phyloP scores from a whole-genome alignment of 495 filamentous ascomycete species.

The Penicillium cataractarum region DNA sequence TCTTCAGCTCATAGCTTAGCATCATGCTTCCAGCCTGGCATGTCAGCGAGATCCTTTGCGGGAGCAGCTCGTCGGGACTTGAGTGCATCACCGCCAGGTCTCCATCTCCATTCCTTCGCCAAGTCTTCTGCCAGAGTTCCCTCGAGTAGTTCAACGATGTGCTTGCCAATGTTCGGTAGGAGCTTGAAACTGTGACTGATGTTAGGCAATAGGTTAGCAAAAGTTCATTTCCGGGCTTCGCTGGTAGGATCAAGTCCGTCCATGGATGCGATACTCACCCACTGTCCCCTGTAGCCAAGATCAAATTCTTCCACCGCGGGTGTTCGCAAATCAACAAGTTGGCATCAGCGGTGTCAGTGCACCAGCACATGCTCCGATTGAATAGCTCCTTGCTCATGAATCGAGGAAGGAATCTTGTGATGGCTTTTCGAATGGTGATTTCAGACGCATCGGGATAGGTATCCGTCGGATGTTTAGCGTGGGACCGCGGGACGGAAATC shows the following conservation, averaged over 20 bases:
- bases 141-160: slow-evolving; percentile 25
- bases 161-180: slow-evolving; percentile 27
- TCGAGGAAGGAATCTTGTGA: slow-evolving; percentile 49
- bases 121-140: slow-evolving; percentile 14
- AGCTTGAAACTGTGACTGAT: slow-evolving; percentile 23
- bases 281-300: slow-evolving; percentile 26
- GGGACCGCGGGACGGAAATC: slow-evolving; percentile 27
- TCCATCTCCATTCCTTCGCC: slow-evolving; percentile 25
- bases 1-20: slow-evolving; percentile 20
- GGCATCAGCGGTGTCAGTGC: slow-evolving; percentile 52
- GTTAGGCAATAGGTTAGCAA: slow-evolving; percentile 1
- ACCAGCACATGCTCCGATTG: slow-evolving; percentile 53
- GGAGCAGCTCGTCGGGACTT: slow-evolving; percentile 21
- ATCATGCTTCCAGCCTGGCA: slow-evolving; percentile 28
- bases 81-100: slow-evolving; percentile 26
- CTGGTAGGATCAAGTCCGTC: background rate
- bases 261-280: slow-evolving; percentile 13
- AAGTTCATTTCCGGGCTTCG: background rate
- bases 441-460: slow-evolving; percentile 47
- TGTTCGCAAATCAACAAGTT: slow-evolving; percentile 47
- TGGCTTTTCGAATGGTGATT: slow-evolving; percentile 39
- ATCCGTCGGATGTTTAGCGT: slow-evolving; percentile 26
- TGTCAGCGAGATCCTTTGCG: slow-evolving; percentile 27
- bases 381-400: slow-evolving; percentile 44
- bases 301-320: slow-evolving; percentile 30